Base-by-base conservation (phyloP, 495 filamentous ascomycete genomes). In the Xylaria grammica region DNA sequence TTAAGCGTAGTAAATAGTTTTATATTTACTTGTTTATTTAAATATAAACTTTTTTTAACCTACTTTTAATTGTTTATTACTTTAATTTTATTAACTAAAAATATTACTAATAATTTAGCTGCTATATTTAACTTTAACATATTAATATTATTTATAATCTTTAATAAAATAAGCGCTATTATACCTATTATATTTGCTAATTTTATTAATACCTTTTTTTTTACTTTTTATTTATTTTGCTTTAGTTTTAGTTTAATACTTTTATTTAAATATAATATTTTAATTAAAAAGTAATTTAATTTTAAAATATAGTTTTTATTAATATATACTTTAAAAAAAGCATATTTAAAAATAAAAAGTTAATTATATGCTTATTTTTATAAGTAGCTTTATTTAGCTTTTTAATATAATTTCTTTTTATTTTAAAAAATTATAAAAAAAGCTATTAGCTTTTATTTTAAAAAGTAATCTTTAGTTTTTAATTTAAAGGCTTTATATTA, bases 401-500 rank as follows among this genome's bases (percentile, higher is more conserved):
- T 6, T 26, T 26, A 24, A 50, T 50, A 50, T 50, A 50, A 17
- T 9, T 24, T 50, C 13, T 50, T 24, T 29, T 50, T 24, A 50
- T 24, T 17, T 26, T 24, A 9, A 29, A 4, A 4, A 26, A 50
- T 17, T 50, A 50, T 50, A 50, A 9, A 9, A 17, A 5, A 5
- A 50, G 46, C 15, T 50, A 10, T 4, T 29, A 24, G 8, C 46
- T 50, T 24, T 29, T 50, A 9, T 50, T 26, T 26, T 50, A 22
- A 24, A 50, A 24, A 9, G 24, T 29, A 24, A 50, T 24, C 6
- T 17, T 50, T 24, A 50, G 46, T 29, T 50, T 50, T 50, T 50
- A 50, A 15, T 50, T 50, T 24, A 50, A 24, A 50, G 13, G 26
- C 24, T 50, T 50, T 50, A 50, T 50, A 26, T 50, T 50, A 24